Conservation (phyloP, 2,329 filamentous ascomycete species). For the Metarhizium album region DNA sequence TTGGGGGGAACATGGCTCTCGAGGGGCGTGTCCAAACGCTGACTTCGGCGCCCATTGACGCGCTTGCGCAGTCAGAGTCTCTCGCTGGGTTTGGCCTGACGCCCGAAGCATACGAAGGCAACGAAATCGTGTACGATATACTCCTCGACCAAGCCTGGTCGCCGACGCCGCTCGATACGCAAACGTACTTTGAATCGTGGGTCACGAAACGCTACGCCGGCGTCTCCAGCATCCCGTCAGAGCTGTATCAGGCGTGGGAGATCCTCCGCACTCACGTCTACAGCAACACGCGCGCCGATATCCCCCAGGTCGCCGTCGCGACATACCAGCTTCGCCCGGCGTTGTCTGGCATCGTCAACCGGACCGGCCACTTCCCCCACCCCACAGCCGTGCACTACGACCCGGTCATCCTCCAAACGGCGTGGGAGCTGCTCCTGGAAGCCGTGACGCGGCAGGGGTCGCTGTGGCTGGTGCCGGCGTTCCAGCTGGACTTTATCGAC, state of each 20-base stretch:
- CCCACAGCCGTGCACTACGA: slow-evolving; percentile 31
- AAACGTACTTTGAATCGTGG: slow-evolving; percentile 35
- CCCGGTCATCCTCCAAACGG: slow-evolving; percentile 24
- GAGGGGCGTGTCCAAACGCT: slow-evolving; percentile 40
- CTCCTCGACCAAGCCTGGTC: slow-evolving; percentile 42
- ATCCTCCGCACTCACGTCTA: slow-evolving; percentile 32
- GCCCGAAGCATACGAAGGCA: slow-evolving; percentile 40
- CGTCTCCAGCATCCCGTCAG: slow-evolving; percentile 14
- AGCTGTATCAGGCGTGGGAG: slow-evolving; percentile 35
- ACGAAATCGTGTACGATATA: slow-evolving; percentile 40
- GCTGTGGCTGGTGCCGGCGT: slow-evolving; percentile 31
- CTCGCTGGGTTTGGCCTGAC: slow-evolving; percentile 38
- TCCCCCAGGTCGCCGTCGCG: slow-evolving; percentile 31
- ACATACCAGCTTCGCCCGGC: slow-evolving; percentile 34
- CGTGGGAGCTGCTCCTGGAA: slow-evolving; percentile 27
- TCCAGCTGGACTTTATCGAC: slow-evolving; percentile 36
- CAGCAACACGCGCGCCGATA: slow-evolving; percentile 35
- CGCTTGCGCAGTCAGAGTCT: slow-evolving; percentile 27
- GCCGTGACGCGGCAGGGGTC: slow-evolving; percentile 20
- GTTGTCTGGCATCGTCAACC: slow-evolving; percentile 26
- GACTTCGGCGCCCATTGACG: slow-evolving; percentile 34
- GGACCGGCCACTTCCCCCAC: slow-evolving; percentile 26
- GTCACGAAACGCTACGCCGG: slow-evolving; percentile 29
- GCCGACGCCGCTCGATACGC: slow-evolving; percentile 28
- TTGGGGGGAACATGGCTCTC: slow-evolving; percentile 36